phyloP scores from a whole-genome alignment of 108 stramenopile species.

The Nitzschia inconspicua region DNA sequence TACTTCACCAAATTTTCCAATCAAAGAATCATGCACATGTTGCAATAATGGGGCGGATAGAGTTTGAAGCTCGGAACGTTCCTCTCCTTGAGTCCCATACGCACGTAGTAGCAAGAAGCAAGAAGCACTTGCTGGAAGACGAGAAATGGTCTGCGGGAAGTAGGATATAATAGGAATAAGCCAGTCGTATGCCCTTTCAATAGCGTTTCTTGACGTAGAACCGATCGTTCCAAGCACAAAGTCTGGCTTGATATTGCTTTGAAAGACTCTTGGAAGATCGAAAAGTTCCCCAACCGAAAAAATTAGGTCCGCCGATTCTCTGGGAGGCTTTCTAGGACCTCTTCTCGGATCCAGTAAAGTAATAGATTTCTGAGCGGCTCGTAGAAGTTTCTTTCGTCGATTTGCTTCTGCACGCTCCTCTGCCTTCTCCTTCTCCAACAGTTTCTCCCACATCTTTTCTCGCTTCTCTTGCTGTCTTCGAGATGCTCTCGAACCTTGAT shows the following conservation, averaged over 20 bases:
- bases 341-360: conserved; percentile 65
- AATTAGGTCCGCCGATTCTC: conserved; percentile 64
- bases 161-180: conserved; percentile 72
- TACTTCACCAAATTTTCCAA: conserved; percentile 51
- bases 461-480: conserved; percentile 49
- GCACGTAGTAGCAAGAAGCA: conserved; percentile 70
- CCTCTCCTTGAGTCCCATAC: conserved; percentile 63
- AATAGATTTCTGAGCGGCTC: conserved; percentile 63
- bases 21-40: conserved; percentile 67
- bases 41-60: conserved; percentile 54
- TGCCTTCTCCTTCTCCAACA: conserved; percentile 46
- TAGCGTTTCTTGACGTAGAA: conserved; percentile 54
- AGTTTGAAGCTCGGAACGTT: conserved; percentile 46
- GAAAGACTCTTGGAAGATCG: conserved; percentile 55
- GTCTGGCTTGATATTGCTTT: conserved; percentile 45
- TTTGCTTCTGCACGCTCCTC: conserved; percentile 35
- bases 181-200: conserved; percentile 84
- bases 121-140: conserved; percentile 68
- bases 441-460: conserved; percentile 27
- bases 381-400: conserved; percentile 52
- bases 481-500: conserved; percentile 40
- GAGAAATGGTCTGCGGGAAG: conserved; percentile 50
- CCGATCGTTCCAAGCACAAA: conserved; percentile 66
- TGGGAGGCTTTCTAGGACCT: conserved; percentile 68
- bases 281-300: conserved; percentile 58